A percentile compares a stretch with the other conserved stretches of the same genome.
Conservation (phyloP, 1,139 yeast genomes). For the Pneumocystis canis region DNA sequence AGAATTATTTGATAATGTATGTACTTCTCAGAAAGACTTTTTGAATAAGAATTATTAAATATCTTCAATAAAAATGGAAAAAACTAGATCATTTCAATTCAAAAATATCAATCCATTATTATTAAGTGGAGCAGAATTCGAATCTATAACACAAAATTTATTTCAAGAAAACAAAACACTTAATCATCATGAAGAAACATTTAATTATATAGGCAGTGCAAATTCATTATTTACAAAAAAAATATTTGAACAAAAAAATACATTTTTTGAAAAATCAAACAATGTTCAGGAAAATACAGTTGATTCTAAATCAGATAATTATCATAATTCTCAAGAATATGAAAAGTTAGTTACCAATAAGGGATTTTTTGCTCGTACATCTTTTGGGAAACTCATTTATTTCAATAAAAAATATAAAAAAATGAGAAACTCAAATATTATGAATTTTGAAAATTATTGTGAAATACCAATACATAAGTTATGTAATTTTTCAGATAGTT, state of each 20-base stretch:
- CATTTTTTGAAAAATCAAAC: background rate
- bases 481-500: background rate
- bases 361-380: background rate
- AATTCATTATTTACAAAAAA: background rate
- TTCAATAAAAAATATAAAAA: background rate
- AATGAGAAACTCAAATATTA: background rate
- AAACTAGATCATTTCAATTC: background rate
- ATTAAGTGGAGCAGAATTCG: background rate
- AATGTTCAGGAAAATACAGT: background rate
- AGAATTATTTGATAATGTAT: background rate
- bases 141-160: background rate
- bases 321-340: background rate
- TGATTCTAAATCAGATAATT: background rate
- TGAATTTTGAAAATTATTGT: background rate
- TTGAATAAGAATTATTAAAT: background rate
- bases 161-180: background rate
- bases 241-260: background rate
- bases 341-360: background rate
- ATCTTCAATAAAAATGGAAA: background rate
- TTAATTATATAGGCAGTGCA: background rate
- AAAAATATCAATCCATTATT: background rate
- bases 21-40: background rate
- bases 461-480: background rate
- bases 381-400: background rate
- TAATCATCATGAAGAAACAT: background rate